Evolutionary conservation across 257 asterid species (phyloP), one percentile per base, ranked within the genome.

Genomic region (Anisodus acutangulus): DNA sequence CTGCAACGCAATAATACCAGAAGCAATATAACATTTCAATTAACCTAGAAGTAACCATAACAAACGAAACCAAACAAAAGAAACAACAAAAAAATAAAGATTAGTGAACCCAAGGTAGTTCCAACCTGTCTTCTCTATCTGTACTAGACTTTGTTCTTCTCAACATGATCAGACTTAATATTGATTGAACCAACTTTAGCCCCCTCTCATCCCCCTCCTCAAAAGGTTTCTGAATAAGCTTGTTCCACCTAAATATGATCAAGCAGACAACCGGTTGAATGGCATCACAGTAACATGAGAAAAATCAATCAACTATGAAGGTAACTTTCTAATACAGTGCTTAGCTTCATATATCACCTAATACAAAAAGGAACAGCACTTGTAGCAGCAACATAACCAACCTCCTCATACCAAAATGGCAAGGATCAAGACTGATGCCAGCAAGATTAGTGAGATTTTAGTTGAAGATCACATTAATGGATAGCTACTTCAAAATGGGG

Each of bases 141-240:
- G 97, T 92, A 92, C 97, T 94, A 84, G 89, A 89, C 88, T 96
- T 96, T 37, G 99, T 96, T 91, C 99, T 92, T 94, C 99, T 91
- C 84, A 96, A 86, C 99, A 96, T 96, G 84, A 96, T 94, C 86
- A 96, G 88, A 86, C 88, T 93, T 86, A 96, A 91, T 85, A 96
- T 92, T 66, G 97, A 93, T 78, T 94, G 97, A 43, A 93, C 95
- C 89, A 96, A 86, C 89, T 91, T 96, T 86, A 94, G 86, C 59
- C 98, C 98, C 86, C 98, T 91, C 91, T 87, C 97, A 84, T 96
- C 98, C 81, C 99, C 99, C 92, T 89, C 98, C 88, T 96, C 99
- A 89, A 92, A 96, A 85, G 99, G 99, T 85, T 92, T 96, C 91
- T 94, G 99, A 71, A 96, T 94, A 84, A 94, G 94, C 89, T 92